These are phyloP conservation scores for Triticum aestivum DNA, from an alignment of 176 grass and related monocot species.

Conservation along the genomic window DNA sequence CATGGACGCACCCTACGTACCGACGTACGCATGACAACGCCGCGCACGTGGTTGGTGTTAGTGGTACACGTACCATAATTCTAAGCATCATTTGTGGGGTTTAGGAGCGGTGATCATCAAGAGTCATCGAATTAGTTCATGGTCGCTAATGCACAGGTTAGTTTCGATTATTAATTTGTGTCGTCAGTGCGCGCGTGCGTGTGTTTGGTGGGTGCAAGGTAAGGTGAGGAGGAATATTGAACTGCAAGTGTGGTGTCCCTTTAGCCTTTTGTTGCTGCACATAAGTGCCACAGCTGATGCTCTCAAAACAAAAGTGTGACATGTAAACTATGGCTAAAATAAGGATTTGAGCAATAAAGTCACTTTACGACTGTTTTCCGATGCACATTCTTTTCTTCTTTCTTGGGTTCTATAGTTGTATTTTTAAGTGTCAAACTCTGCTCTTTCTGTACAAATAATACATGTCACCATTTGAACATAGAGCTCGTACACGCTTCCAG, in stretches of 20 bases:
- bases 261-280: slow-evolving; percentile 10
- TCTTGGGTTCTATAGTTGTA: not conserved
- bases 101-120: not conserved
- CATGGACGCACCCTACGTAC: not conserved
- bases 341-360: slow-evolving; percentile 12
- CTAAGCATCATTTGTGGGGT: not conserved
- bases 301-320: not conserved
- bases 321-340: slow-evolving; percentile 20
- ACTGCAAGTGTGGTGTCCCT: not conserved
- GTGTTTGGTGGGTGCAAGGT: slow-evolving; percentile 15
- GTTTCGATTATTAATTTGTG: slow-evolving; percentile 2
- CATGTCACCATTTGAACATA: too few relatives aligned
- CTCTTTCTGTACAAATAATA: not conserved
- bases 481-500: too few relatives aligned
- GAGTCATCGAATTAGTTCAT: not conserved
- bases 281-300: slow-evolving; percentile 32
- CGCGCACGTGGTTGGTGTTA: not conserved
- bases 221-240: not conserved
- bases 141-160: slow-evolving; percentile 8
- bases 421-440: not conserved
- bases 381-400: not conserved
- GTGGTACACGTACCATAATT: not conserved
- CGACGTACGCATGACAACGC: not conserved
- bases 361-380: not conserved
- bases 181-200: slow-evolving; percentile 2